Evolutionary conservation across 2,329 filamentous ascomycete genomes (phyloP).

Genomic region (Cladobotryum protrusum): DNA sequence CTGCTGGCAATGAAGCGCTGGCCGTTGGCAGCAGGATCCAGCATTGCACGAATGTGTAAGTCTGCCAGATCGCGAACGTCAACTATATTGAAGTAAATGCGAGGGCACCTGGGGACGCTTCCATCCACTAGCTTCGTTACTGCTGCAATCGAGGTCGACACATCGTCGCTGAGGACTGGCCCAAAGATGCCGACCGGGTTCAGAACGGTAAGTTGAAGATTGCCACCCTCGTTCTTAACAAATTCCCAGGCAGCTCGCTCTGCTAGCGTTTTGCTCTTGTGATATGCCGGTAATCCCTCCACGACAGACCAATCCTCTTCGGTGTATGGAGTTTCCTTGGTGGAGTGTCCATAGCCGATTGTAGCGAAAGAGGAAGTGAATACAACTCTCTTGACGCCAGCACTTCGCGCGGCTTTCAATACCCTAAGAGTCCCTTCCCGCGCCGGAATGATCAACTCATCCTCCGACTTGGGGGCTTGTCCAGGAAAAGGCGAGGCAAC

Average conservation of each 20-base stretch:
- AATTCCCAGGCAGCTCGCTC: constrained; percentile 25
- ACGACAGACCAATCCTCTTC: constrained; percentile 28
- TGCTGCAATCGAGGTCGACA: constrained; percentile 1
- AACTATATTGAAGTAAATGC: constrained; percentile 21
- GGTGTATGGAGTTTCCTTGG: constrained; percentile 35
- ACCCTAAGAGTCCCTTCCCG: constrained; percentile 16
- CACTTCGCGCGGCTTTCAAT: background rate
- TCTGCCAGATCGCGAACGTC: constrained; percentile 24
- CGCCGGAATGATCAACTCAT: constrained; percentile 16
- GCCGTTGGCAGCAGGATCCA: constrained; percentile 14
- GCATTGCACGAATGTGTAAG: constrained; percentile 16
- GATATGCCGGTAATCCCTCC: constrained; percentile 9
- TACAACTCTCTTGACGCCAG: constrained; percentile 34
- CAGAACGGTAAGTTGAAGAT: constrained; percentile 20
- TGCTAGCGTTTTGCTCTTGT: constrained; percentile 20
- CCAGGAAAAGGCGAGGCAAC: constrained; percentile 28
- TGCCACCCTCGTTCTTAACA: constrained; percentile 19
- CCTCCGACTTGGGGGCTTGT: constrained; percentile 9
- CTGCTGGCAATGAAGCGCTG: constrained; percentile 23
- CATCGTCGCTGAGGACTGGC: constrained; percentile 20
- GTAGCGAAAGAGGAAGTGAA: constrained; percentile 41
- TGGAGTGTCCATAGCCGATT: constrained; percentile 30
- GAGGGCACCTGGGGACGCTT: background rate
- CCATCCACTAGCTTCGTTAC: constrained; percentile 3
- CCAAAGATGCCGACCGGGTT: constrained; percentile 24